Conservation (phyloP, 176 grass and related monocot genomes). For the Aegilops umbellulata region DNA sequence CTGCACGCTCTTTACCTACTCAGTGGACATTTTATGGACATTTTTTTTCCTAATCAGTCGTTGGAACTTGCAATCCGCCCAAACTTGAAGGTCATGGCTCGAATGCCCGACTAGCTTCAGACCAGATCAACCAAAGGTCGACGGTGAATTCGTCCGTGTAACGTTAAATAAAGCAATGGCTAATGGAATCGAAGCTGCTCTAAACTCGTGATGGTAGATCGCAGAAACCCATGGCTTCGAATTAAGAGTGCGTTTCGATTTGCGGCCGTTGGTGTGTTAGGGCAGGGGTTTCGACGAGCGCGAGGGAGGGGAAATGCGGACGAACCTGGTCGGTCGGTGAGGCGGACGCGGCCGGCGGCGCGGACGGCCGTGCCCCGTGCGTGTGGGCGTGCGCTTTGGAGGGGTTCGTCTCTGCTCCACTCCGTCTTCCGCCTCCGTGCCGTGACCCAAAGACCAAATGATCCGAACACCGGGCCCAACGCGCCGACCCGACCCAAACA, state of each 20-base stretch:
- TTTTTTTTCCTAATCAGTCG: constrained; percentile 1
- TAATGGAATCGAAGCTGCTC: background rate
- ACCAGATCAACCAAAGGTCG: background rate
- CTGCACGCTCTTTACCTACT: background rate
- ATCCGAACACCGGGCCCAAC: too few species aligned
- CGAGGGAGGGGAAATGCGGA: constrained; percentile 7
- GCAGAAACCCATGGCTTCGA: background rate
- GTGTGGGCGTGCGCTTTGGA: background rate
- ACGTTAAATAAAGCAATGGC: background rate
- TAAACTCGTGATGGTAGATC: background rate
- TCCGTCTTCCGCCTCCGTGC: background rate
- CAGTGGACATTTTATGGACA: background rate
- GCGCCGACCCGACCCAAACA: too few species aligned
- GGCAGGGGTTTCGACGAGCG: background rate
- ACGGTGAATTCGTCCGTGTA: background rate
- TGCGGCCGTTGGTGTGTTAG: background rate
- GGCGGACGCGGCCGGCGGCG: background rate
- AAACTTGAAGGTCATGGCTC: background rate
- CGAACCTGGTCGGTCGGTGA: background rate
- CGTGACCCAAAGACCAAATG: too few species aligned
- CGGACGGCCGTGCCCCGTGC: background rate
- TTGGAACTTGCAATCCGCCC: background rate
- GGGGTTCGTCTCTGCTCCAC: background rate
- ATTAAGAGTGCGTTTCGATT: background rate
- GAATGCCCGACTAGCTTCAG: background rate